These are phyloP conservation scores for Yamadazyma dushanensis DNA, from an alignment of 1,139 yeast genomes.

Conservation along the genomic window DNA sequence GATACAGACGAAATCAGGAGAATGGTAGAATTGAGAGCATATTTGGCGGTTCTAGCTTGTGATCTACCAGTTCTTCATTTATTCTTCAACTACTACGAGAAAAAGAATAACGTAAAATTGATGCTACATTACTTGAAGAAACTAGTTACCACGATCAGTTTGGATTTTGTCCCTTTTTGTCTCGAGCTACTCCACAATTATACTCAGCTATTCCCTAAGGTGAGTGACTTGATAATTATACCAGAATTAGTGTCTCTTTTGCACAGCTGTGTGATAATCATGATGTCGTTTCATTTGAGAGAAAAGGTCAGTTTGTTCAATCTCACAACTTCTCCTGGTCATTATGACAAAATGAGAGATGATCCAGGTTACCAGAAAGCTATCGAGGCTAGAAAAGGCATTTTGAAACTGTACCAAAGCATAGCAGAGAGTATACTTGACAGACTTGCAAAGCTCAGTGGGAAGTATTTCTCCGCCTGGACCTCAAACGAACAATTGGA, in stretches of 20 bases:
- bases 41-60: slow-evolving; percentile 20
- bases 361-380: neutral
- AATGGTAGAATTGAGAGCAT: slow-evolving; percentile 8
- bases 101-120: slow-evolving; percentile 20
- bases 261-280: neutral
- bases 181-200: slow-evolving; percentile 30
- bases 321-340: neutral
- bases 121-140: slow-evolving; percentile 33
- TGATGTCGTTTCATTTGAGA: slow-evolving; percentile 10
- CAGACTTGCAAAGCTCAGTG: slow-evolving; percentile 30
- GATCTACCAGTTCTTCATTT: slow-evolving; percentile 25
- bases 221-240: slow-evolving; percentile 30
- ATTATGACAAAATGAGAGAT: too few species aligned
- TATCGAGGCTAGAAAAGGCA: neutral
- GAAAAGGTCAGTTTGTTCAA: slow-evolving; percentile 5
- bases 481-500: slow-evolving; percentile 33
- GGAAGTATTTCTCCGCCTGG: slow-evolving; percentile 46
- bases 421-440: slow-evolving; percentile 22
- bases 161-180: slow-evolving; percentile 34
- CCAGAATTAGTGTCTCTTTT: slow-evolving; percentile 7
- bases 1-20: slow-evolving; percentile 3
- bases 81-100: slow-evolving; percentile 31
- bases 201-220: slow-evolving; percentile 31
- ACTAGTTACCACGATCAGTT: slow-evolving; percentile 22
- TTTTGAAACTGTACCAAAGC: slow-evolving; percentile 11